phyloP scores from a whole-genome alignment of 805 yeast species.

The Zygoascus ofunaensis region DNA sequence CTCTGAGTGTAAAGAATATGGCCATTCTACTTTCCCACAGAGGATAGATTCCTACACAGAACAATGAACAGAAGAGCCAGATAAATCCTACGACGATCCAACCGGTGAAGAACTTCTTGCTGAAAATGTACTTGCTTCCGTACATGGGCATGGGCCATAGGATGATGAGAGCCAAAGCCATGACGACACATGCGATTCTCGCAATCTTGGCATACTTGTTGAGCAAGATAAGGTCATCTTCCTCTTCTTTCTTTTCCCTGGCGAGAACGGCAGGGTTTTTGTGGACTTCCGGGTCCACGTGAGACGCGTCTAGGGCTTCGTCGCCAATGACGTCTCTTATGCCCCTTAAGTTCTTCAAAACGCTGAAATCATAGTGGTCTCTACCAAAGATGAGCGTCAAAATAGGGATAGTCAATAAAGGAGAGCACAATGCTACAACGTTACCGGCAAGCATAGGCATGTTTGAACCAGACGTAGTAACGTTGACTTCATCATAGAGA shows the following conservation, averaged over 20 bases:
- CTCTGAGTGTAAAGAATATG: constrained; percentile 55
- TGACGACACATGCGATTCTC: constrained; percentile 46
- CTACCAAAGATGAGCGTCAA: constrained; percentile 56
- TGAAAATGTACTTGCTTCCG: constrained; percentile 68
- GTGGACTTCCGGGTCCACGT: constrained; percentile 26
- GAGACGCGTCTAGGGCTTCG: constrained; percentile 11
- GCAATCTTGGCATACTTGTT: constrained; percentile 53
- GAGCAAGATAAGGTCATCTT: constrained; percentile 46
- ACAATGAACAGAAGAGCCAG: constrained; percentile 53
- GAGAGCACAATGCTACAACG: constrained; percentile 70
- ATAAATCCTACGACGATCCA: constrained; percentile 78
- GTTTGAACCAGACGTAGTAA: constrained; percentile 71
- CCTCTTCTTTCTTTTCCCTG: constrained; percentile 24
- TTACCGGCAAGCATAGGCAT: constrained; percentile 87
- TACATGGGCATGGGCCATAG: constrained; percentile 96
- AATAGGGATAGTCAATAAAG: constrained; percentile 55
- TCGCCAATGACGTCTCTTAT: constrained; percentile 60
- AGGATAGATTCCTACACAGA: constrained; percentile 60
- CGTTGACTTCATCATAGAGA: constrained; percentile 41
- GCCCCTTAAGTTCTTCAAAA: constrained; percentile 49
- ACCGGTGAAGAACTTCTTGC: constrained; percentile 72
- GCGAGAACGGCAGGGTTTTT: constrained; percentile 34
- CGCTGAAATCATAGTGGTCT: constrained; percentile 66
- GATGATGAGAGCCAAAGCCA: constrained; percentile 56
- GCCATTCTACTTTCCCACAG: constrained; percentile 65